phyloP scores from a whole-genome alignment of 1,284 basidiomycete species.

The Puccinia hordei region DNA sequence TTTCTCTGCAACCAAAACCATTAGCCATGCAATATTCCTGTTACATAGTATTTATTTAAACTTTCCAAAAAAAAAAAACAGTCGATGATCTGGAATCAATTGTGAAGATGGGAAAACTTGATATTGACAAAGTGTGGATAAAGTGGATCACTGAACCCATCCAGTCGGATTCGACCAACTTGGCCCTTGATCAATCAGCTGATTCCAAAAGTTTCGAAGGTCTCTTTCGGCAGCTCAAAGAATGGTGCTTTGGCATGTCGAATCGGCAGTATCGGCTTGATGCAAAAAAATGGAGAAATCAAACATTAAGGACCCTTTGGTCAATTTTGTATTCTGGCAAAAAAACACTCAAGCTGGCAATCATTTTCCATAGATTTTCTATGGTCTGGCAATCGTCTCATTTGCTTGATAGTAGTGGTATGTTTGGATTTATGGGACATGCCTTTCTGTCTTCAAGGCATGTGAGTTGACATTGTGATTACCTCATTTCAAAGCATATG shows the following conservation, averaged over 20 bases:
- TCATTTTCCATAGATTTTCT: neutral
- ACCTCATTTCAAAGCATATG: neutral
- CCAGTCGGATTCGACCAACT: neutral
- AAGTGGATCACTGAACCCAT: neutral
- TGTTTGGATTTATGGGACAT: neutral
- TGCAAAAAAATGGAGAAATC: neutral
- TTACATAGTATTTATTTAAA: neutral
- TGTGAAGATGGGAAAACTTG: conserved; percentile 1
- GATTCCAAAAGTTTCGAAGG: neutral
- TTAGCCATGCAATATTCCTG: neutral
- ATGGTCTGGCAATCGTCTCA: neutral
- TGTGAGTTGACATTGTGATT: neutral
- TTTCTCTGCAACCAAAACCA: neutral
- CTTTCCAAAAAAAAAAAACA: neutral
- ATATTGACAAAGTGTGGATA: neutral
- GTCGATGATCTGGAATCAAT: neutral
- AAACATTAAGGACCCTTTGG: neutral
- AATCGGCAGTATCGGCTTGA: neutral
- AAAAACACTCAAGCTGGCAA: neutral
- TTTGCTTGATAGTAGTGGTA: neutral
- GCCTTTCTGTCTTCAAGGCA: too few relatives aligned
- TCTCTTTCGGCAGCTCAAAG: neutral
- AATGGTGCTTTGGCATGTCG: neutral
- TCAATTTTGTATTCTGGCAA: neutral
- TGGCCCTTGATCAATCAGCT: too few relatives aligned